Evolutionary conservation across 148 eudicot genomes (phyloP).

Genomic region (Mesembryanthemum crystallinum): DNA sequence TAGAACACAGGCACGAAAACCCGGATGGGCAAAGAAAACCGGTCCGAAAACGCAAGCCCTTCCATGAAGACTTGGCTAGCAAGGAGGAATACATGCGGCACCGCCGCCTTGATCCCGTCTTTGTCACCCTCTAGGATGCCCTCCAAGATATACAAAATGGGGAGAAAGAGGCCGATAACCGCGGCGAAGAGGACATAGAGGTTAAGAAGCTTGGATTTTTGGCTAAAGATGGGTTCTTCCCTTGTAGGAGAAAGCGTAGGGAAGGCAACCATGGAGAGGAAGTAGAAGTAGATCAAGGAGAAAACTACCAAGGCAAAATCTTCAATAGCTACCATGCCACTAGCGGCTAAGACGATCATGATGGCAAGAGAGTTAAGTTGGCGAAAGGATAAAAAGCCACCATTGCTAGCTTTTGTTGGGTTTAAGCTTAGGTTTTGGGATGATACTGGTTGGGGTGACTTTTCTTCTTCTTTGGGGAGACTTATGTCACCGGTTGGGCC

Average conservation of each 20-base stretch:
- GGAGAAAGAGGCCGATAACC: slow-evolving; percentile 58
- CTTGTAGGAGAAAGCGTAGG: slow-evolving; percentile 30
- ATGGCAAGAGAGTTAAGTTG: slow-evolving; percentile 47
- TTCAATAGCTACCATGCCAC: slow-evolving; percentile 48
- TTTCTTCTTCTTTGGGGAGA: slow-evolving; percentile 34
- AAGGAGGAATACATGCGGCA: slow-evolving; percentile 67
- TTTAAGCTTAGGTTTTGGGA: slow-evolving; percentile 6
- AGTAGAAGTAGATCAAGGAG: slow-evolving; percentile 49
- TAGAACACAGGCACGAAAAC: slow-evolving; percentile 75
- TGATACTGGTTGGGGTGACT: background rate
- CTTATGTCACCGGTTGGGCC: slow-evolving; percentile 40
- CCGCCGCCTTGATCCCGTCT: slow-evolving; percentile 65
- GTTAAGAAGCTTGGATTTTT: slow-evolving; percentile 27
- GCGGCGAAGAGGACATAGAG: slow-evolving; percentile 45
- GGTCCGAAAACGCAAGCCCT: slow-evolving; percentile 45
- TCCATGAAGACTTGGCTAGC: slow-evolving; percentile 77
- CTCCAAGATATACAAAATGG: slow-evolving; percentile 57
- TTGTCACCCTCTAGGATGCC: slow-evolving; percentile 58
- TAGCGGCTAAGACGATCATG: slow-evolving; percentile 43
- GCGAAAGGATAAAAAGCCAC: slow-evolving; percentile 35
- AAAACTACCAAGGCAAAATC: slow-evolving; percentile 44
- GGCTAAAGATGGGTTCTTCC: slow-evolving; percentile 38
- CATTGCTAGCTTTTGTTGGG: background rate
- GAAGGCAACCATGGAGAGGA: slow-evolving; percentile 53
- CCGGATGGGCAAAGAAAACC: slow-evolving; percentile 65